phyloP scores from a whole-genome alignment of 2,329 filamentous ascomycete species.

The Pyrenophora seminiperda region DNA sequence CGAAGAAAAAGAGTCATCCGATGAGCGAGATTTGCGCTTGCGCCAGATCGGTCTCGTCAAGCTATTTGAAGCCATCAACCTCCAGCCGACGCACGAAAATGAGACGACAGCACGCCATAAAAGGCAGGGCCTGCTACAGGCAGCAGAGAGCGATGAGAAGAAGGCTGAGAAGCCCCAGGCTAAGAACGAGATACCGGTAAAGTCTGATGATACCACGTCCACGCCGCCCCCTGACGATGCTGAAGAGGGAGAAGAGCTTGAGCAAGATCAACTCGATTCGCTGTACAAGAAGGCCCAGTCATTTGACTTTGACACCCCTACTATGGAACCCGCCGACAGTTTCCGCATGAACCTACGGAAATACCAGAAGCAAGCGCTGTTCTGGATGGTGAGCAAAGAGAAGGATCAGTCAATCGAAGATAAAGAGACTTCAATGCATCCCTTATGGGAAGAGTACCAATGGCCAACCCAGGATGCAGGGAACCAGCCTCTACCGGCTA shows the following conservation, averaged over 20 bases:
- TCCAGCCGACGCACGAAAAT: constrained; percentile 76
- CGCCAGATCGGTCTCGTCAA: constrained; percentile 87
- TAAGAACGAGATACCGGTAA: constrained; percentile 54
- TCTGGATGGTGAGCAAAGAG: constrained; percentile 98
- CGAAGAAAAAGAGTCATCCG: constrained; percentile 81
- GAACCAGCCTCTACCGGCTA: constrained; percentile 71
- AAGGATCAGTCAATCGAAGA: constrained; percentile 71
- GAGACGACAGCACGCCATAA: constrained; percentile 76
- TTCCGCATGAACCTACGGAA: constrained; percentile 85
- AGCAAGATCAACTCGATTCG: constrained; percentile 92
- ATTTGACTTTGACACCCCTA: constrained; percentile 91
- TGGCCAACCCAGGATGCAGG: constrained; percentile 91
- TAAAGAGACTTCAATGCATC: constrained; percentile 86
- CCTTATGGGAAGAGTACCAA: constrained; percentile 92
- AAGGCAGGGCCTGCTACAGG: constrained; percentile 80
- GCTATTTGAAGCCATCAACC: constrained; percentile 85
- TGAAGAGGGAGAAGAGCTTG: constrained; percentile 88
- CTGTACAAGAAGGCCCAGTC: constrained; percentile 96
- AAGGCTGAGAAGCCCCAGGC: constrained; percentile 51
- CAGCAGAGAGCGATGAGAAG: constrained; percentile 86
- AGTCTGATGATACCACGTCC: constrained; percentile 49
- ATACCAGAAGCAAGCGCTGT: constrained; percentile 92
- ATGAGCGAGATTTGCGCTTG: constrained; percentile 82
- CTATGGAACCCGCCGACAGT: constrained; percentile 78
- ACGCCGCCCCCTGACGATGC: constrained; percentile 66